These are phyloP conservation scores for Phascolomyces articulosus DNA, from an alignment of 371 early-diverging fungal species.

Conservation along the genomic window DNA sequence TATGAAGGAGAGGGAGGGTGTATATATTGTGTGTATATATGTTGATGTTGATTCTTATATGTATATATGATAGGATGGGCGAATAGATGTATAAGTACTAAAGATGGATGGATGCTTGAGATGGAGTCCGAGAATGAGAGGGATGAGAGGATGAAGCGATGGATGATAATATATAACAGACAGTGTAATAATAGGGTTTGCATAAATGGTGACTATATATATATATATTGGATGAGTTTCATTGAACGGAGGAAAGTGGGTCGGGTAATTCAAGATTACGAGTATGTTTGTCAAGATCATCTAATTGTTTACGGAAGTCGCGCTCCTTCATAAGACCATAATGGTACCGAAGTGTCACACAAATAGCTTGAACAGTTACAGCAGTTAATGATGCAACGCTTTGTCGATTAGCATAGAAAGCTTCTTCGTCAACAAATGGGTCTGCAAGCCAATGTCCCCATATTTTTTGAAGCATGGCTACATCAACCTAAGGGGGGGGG, in stretches of 20 bases:
- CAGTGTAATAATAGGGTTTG: too few species aligned
- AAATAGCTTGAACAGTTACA: constrained; percentile 26
- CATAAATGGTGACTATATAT: too few species aligned
- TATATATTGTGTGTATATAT: neutral
- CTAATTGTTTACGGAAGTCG: constrained; percentile 22
- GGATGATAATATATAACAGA: too few species aligned
- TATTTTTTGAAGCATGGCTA: constrained; percentile 18
- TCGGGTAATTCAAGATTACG: constrained; percentile 21
- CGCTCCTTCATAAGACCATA: constrained; percentile 20
- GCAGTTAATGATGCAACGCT: constrained; percentile 22
- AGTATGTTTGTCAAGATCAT: constrained; percentile 25
- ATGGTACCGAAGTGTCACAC: constrained; percentile 18
- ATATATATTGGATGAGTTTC: too few species aligned
- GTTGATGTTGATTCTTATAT: neutral
- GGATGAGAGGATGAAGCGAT: too few species aligned
- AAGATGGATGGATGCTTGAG: too few species aligned
- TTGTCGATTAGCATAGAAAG: constrained; percentile 30
- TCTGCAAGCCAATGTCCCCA: constrained; percentile 41
- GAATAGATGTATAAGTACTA: neutral
- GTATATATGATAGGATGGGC: neutral
- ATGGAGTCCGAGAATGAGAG: too few species aligned
- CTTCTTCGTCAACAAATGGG: constrained; percentile 29
- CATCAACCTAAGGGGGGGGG: constrained; percentile 20
- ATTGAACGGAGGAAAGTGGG: constrained; percentile 12
- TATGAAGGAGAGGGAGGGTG: too few species aligned